Conservation (phyloP, 148 eudicot genomes). For the Chenopodium suecicum region DNA sequence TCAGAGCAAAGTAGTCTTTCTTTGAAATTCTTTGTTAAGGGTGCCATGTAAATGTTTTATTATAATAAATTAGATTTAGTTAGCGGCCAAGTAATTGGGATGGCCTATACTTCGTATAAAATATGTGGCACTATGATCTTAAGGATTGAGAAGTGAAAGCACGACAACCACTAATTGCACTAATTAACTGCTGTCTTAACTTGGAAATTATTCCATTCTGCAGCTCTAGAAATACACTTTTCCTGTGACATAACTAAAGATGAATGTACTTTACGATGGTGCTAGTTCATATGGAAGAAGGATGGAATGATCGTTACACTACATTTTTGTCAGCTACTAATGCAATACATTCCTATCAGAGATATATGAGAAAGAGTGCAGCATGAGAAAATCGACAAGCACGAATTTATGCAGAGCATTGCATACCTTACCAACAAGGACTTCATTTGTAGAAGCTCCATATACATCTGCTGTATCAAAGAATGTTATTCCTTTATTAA, state of each 20-base stretch:
- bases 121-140: background rate
- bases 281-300: background rate
- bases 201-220: background rate
- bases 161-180: background rate
- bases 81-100: no score
- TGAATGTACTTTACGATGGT: background rate
- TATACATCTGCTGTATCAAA: constrained; percentile 73
- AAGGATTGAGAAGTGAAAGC: background rate
- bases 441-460: constrained; percentile 56
- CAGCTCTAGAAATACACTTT: background rate
- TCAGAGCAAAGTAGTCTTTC: background rate
- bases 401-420: constrained; percentile 5
- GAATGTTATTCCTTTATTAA: constrained; percentile 60
- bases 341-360: background rate
- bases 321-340: background rate
- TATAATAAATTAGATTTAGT: no score
- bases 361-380: background rate
- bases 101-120: background rate
- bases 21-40: background rate
- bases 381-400: background rate
- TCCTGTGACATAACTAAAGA: background rate
- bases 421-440: constrained; percentile 63
- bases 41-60: background rate
- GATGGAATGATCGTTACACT: background rate
- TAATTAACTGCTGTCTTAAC: background rate